Conservation (phyloP, 192 early-diverging fungal species). For the Ambispora gerdemannii region DNA sequence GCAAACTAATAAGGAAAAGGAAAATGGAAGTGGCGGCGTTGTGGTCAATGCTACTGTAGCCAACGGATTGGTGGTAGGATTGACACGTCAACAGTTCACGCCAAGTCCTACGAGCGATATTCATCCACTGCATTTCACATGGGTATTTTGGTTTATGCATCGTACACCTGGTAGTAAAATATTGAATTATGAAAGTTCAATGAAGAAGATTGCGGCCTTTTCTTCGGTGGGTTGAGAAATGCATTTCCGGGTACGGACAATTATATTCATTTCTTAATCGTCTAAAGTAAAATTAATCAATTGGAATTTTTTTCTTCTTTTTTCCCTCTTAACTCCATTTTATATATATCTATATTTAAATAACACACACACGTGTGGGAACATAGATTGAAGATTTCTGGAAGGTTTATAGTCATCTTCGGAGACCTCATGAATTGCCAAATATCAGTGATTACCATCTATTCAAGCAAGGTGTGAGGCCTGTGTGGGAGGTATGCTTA, state of each 20-base stretch:
- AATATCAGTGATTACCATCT: constrained; percentile 89
- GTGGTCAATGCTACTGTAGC: background rate
- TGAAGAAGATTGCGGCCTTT: constrained; percentile 84
- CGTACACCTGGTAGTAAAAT: constrained; percentile 82
- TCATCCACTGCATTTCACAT: constrained; percentile 74
- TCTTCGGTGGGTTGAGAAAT: constrained; percentile 52
- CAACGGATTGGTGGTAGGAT: constrained; percentile 24
- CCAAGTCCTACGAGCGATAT: constrained; percentile 36
- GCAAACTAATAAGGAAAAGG: constrained; percentile 24
- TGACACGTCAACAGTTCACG: constrained; percentile 27
- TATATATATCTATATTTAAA: background rate
- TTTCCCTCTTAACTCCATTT: no score
- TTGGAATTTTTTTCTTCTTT: background rate
- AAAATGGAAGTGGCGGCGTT: constrained; percentile 28
- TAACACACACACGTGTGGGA: background rate
- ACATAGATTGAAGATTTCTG: constrained; percentile 73
- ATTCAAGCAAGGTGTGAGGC: constrained; percentile 87
- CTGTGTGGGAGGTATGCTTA: constrained; percentile 83
- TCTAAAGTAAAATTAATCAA: background rate
- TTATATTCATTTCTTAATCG: background rate
- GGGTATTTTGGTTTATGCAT: constrained; percentile 96
- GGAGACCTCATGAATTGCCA: constrained; percentile 78
- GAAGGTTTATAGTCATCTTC: constrained; percentile 75
- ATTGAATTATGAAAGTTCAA: constrained; percentile 79
- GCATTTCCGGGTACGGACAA: background rate